A percentile compares a stretch with the other conserved stretches of the same genome.
These are phyloP conservation scores for Ammopiptanthus mongolicus DNA, from an alignment of 306 rosid species.

Conservation along the genomic window DNA sequence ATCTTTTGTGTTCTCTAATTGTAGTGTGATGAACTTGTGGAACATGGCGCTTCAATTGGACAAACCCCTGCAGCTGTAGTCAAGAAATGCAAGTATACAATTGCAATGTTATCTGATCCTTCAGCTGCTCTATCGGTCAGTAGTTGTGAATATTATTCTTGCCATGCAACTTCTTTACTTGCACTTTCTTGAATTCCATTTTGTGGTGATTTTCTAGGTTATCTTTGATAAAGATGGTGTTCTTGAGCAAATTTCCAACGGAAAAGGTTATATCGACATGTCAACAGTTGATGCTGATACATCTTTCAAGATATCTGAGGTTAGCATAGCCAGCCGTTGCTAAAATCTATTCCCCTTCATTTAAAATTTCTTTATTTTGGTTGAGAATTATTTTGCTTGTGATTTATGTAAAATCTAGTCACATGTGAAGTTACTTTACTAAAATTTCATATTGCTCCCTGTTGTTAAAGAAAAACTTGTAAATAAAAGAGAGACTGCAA, in stretches of 20 bases:
- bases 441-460: neutral
- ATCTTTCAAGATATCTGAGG: constrained; percentile 69
- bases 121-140: constrained; percentile 69
- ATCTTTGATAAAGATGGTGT: constrained; percentile 70
- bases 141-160: neutral
- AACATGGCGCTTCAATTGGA: constrained; percentile 66
- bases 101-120: constrained; percentile 82
- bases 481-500: neutral
- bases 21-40: constrained; percentile 66
- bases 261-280: constrained; percentile 76
- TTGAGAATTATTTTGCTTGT: neutral
- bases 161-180: neutral
- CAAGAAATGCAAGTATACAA: constrained; percentile 72
- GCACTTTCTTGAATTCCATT: neutral
- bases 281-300: constrained; percentile 77
- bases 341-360: neutral
- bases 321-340: constrained; percentile 25
- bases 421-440: neutral
- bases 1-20: constrained; percentile 20
- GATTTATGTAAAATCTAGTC: neutral
- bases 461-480: neutral
- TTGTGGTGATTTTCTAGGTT: constrained; percentile 39
- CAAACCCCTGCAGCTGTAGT: constrained; percentile 74
- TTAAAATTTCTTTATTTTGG: neutral
- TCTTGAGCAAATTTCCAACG: constrained; percentile 56